Conservation (phyloP, 176 grass and related monocot species). For the Puccinellia tenuiflora region DNA sequence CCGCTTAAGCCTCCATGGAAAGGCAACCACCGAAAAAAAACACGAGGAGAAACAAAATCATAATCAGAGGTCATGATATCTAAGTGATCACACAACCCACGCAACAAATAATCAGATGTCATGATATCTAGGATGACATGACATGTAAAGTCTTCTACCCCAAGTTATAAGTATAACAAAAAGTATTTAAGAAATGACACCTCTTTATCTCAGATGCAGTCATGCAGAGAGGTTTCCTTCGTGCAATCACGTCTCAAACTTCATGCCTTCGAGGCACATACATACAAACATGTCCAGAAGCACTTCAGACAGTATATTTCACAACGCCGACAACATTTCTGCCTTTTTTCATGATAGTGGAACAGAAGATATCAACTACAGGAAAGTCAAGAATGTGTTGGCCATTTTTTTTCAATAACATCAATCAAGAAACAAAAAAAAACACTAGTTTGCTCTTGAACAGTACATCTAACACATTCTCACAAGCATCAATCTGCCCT, state of each 20-base stretch:
- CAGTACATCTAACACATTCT: not conserved
- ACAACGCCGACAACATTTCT: not conserved
- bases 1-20: no score
- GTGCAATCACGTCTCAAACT: not conserved
- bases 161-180: no score
- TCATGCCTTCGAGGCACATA: not conserved
- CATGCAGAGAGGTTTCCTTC: not conserved
- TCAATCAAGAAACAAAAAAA: conserved; percentile 5
- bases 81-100: no score
- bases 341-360: not conserved
- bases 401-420: conserved; percentile 1
- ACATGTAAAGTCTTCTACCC: no score
- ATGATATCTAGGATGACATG: no score
- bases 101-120: no score
- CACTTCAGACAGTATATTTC: not conserved
- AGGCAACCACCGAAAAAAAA: no score
- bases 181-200: no score
- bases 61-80: no score
- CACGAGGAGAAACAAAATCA: no score
- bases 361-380: conserved; percentile 27
- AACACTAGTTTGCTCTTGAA: not conserved
- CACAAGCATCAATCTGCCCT: conserved; percentile 6
- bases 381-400: conserved; percentile 26
- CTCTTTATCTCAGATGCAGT: not conserved
- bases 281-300: not conserved